Base-by-base conservation (phyloP, 768 basidiomycete species). In the Auricularia cornea region DNA sequence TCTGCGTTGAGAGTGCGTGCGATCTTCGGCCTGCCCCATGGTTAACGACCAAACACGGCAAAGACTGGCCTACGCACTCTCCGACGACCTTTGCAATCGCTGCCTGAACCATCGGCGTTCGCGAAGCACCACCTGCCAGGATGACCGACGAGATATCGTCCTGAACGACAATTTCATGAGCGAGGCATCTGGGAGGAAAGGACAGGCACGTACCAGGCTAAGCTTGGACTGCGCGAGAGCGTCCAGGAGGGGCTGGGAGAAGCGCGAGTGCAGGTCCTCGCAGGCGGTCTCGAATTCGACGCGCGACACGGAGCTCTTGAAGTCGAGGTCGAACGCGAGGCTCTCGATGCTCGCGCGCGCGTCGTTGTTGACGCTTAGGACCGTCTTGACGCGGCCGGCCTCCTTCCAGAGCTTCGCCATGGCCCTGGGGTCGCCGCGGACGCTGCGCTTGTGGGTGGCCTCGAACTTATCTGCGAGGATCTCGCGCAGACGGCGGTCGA, bases 391-490 rank as follows among this genome's bases (percentile, higher is more conserved):
- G 64, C 95, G 83, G 20, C 83, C 84, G 1, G 96, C 92, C 75
- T 99, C 97, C 72, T 95, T 96, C 85, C 92, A 89, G 5, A 98
- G 77, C 74, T 95, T 96, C 3, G 92, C 90, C 88, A 97, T 89
- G 1, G 89, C 95, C 62, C 86, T 82, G 71, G 86, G 85, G 70
- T 95, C 91, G 66, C 79, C 78, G 31, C 84, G 81, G 40, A 94
- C 82, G 26, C 26, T 31, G 26, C 68, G 65, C 48, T 32, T 52
- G 3, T 68, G 68, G 8, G 70, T 66, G 59, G 77, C 72, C 70
- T 89, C 84, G 75, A 98, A 97, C 60, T 81, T 81, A 59, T 83
- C 83, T 30, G 88, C 77, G 60, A 99, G 81, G 60, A 94, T 81
- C 35, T 96, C 89, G 64, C 92, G 83, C 68, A 98, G 72, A 29